Evolutionary conservation across 345 rosid genomes (phyloP), one percentile per base, ranked within the genome.

Genomic region (Camelina laxa): DNA sequence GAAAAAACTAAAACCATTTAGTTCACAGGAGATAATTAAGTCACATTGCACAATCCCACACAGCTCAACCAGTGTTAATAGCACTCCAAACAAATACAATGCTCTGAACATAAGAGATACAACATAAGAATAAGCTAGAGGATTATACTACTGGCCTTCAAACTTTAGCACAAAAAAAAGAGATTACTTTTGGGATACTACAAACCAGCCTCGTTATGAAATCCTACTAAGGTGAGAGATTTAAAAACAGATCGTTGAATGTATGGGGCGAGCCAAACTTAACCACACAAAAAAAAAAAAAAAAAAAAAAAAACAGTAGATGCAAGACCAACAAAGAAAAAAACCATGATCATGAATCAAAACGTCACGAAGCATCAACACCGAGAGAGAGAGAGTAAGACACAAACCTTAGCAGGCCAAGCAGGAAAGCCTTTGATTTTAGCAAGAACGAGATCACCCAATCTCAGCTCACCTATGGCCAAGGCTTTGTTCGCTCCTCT

Each of bases 371-470:
- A 56, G 15, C 15, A 64, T 65, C 47, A 66, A 55, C 33, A 17
- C 9, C 30, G 47, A n/a, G 70, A 36, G 19, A 24, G 45, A 44
- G 5, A 41, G 48, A 30, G 6, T 9, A 50, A 49, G 55, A 70
- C 5, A 61, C 76, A 44, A 35, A 94, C 99, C 97, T 90, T 89
- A 73, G 99, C 99, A 78, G 99, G 99, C 99, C 99, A 94, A 77
- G 83, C 70, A 70, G 97, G 99, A 72, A 85, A 89, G 27, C 99
- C 99, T 88, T 95, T 95, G 79, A 92, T 97, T 82, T 86, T 95
- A 60, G 99, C 99, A 49, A 95, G 92, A 57, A 95, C 98, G 33
- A 95, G 96, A 89, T 92, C 98, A 76, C 99, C 99, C 73, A 90
- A 65, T 69, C 90, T 87, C 82, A 92, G 79, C 82, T 82, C 85